Evolutionary conservation across 768 basidiomycete species (phyloP).

Genomic region (Galerina marginata): DNA sequence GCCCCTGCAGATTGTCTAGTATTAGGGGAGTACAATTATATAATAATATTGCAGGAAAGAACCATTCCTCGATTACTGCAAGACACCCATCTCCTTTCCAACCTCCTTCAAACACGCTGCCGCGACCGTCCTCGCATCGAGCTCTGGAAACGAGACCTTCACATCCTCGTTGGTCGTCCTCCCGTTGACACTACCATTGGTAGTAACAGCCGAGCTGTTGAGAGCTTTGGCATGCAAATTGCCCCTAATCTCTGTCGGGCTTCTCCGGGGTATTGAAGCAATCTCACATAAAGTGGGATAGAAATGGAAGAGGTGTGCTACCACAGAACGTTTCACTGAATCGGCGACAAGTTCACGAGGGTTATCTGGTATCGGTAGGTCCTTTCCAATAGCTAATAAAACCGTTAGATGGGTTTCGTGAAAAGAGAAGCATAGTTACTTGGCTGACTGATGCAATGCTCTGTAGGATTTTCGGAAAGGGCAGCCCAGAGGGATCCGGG

Average conservation of each 20-base stretch:
- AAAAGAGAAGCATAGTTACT: conserved; percentile 39
- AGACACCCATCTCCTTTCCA: conserved; percentile 74
- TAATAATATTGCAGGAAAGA: background rate
- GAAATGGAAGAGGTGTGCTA: conserved; percentile 89
- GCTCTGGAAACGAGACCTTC: conserved; percentile 36
- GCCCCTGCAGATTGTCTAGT: too few species aligned
- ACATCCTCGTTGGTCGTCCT: background rate
- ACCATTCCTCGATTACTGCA: conserved; percentile 19
- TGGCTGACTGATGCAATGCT: conserved; percentile 59
- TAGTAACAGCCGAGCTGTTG: background rate
- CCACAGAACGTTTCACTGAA: conserved; percentile 72
- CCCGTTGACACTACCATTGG: background rate
- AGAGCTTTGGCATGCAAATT: background rate
- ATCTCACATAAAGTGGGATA: conserved; percentile 83
- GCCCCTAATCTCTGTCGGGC: conserved; percentile 66
- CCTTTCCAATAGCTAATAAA: conserved; percentile 28
- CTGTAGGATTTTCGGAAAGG: conserved; percentile 65
- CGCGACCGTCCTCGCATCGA: conserved; percentile 72
- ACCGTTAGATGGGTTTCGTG: background rate
- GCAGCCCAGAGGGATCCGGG: conserved; percentile 81
- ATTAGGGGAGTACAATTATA: background rate
- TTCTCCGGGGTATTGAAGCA: conserved; percentile 68
- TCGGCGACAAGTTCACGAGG: conserved; percentile 68
- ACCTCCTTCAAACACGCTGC: conserved; percentile 70
- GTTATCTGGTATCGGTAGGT: conserved; percentile 45